Evolutionary conservation across 2,329 filamentous ascomycete genomes (phyloP).

Genomic region (Xylariaceae sp.): DNA sequence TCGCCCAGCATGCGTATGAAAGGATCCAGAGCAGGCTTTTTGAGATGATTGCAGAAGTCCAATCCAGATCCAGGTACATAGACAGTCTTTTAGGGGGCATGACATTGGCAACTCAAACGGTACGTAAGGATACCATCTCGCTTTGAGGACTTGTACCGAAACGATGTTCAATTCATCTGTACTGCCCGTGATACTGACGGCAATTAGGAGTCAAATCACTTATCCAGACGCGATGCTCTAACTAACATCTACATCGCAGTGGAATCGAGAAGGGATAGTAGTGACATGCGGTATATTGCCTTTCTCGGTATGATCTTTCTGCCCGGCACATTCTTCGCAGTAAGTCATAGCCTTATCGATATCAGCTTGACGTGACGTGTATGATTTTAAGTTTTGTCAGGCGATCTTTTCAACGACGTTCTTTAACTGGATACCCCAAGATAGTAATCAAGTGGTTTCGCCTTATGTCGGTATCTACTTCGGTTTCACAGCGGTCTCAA

Average conservation of each 20-base stretch:
- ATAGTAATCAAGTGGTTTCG: conserved; percentile 16
- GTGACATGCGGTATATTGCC: conserved; percentile 17
- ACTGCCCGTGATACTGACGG: background rate
- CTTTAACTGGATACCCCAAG: conserved; percentile 19
- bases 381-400: conserved; percentile 1
- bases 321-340: conserved; percentile 22
- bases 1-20: background rate
- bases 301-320: conserved; percentile 23
- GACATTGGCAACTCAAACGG: conserved; percentile 17
- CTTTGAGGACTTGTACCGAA: too few relatives aligned
- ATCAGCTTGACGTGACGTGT: background rate
- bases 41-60: conserved; percentile 20
- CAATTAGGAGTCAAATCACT: conserved; percentile 20
- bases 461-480: conserved; percentile 19
- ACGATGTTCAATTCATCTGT: too few relatives aligned
- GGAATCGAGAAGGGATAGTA: conserved; percentile 19
- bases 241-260: conserved; percentile 16
- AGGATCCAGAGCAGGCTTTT: conserved; percentile 12
- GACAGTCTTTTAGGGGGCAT: conserved; percentile 15
- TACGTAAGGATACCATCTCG: conserved; percentile 5
- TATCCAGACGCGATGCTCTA: conserved; percentile 14
- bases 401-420: conserved; percentile 22
- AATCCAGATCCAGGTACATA: conserved; percentile 9
- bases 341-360: conserved; percentile 5
- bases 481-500: conserved; percentile 13